Conservation (phyloP, 148 eudicot genomes). For the Heliamphora exappendiculata region DNA sequence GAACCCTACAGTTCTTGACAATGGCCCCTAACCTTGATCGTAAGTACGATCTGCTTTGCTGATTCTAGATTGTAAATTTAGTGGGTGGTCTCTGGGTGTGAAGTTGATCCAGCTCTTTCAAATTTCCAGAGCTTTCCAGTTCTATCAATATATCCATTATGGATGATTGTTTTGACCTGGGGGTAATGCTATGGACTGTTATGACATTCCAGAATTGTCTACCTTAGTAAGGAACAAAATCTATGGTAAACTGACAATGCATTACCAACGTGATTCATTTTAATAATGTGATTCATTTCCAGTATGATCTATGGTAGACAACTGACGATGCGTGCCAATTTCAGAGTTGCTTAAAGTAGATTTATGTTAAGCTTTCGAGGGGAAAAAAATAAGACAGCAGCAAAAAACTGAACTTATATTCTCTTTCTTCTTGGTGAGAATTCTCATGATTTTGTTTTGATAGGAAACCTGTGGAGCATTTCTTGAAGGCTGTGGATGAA, state of each 20-base stretch:
- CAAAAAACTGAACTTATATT: background rate
- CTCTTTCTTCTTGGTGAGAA: constrained; percentile 4
- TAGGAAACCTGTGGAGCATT: constrained; percentile 79
- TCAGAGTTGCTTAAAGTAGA: background rate
- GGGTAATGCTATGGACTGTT: no score
- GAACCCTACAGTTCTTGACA: background rate
- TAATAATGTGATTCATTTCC: background rate
- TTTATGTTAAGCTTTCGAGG: background rate
- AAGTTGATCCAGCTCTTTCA: no score
- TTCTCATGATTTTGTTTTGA: constrained; percentile 1
- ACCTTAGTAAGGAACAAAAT: no score
- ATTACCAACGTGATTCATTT: no score
- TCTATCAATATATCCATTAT: no score
- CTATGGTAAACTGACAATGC: no score
- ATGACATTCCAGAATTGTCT: no score
- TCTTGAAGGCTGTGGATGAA: constrained; percentile 59
- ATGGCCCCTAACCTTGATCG: background rate
- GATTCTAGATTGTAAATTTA: no score
- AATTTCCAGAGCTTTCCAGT: no score
- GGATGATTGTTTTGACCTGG: no score
- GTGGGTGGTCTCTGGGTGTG: no score
- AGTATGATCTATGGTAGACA: background rate
- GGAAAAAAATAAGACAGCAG: background rate
- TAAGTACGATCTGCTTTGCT: background rate
- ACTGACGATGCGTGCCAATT: background rate